Percentiles rank a stretch among this genome's conserved stretches.
Evolutionary conservation across 2,329 filamentous ascomycete species (phyloP).

Genomic region (Emmonsiellopsis sp.): DNA sequence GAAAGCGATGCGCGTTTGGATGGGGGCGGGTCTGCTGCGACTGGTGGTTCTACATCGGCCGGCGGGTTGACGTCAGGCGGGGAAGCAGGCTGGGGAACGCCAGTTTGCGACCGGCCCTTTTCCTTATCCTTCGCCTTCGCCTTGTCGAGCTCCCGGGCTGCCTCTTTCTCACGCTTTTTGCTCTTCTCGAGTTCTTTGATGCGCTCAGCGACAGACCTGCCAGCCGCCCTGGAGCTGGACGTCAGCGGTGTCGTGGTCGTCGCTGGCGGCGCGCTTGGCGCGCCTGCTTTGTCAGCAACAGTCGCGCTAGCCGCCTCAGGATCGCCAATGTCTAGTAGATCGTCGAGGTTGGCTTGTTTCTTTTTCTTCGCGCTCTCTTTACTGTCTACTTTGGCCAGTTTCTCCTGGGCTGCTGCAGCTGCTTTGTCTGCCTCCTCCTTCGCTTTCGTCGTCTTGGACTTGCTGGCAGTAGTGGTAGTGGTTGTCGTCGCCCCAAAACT

Average conservation of each 20-base stretch:
- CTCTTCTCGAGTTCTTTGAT: constrained; percentile 39
- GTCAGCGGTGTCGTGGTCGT: constrained; percentile 20
- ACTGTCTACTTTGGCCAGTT: constrained; percentile 13
- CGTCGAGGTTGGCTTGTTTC: constrained; percentile 19
- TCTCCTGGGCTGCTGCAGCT: constrained; percentile 17
- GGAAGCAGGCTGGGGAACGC: constrained; percentile 19
- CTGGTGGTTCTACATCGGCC: constrained; percentile 4
- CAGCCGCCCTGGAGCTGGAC: constrained; percentile 27
- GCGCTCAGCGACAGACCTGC: constrained; percentile 43
- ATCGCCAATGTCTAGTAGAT: constrained; percentile 22
- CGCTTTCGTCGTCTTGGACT: constrained; percentile 35
- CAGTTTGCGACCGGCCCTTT: constrained; percentile 20
- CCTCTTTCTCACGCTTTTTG: constrained; percentile 31
- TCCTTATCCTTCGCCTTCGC: constrained; percentile 29
- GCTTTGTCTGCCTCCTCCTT: constrained; percentile 17
- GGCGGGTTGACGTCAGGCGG: constrained; percentile 13
- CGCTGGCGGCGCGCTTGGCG: constrained; percentile 31
- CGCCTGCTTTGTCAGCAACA: constrained; percentile 29
- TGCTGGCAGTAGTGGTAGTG: constrained; percentile 32
- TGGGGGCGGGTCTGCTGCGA: constrained; percentile 9
- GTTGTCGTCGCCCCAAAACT: constrained; percentile 29
- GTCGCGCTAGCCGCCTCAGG: constrained; percentile 25
- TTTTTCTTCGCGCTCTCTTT: constrained; percentile 16
- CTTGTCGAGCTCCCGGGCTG: constrained; percentile 24
- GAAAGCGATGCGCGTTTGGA: constrained; percentile 19